A percentile compares a stretch with the other conserved stretches of the same genome.
Evolutionary conservation across 192 early-diverging fungal genomes (phyloP).

Genomic region (Backusella sp.): DNA sequence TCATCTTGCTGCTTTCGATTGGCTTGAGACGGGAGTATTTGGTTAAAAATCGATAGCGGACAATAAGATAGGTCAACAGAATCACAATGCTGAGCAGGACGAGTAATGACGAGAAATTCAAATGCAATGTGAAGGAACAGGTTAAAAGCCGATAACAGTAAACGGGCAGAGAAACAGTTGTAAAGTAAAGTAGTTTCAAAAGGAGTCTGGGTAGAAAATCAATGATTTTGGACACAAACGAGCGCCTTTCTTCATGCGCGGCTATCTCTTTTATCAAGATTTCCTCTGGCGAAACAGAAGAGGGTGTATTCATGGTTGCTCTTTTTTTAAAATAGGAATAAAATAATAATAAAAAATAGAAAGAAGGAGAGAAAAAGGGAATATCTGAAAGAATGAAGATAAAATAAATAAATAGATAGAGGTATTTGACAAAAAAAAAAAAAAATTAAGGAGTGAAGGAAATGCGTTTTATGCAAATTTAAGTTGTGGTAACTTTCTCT

Average conservation of each 20-base stretch:
- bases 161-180: conserved; percentile 51
- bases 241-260: not conserved
- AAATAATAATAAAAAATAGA: not conserved
- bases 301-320: not conserved
- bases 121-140: conserved; percentile 60
- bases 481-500: too few species aligned
- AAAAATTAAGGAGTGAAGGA: not conserved
- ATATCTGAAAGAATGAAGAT: not conserved
- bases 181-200: conserved; percentile 43
- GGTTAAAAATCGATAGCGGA: conserved; percentile 71
- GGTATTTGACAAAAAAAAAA: not conserved
- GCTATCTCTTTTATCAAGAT: not conserved
- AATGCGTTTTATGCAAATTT: not conserved
- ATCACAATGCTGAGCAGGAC: conserved; percentile 30
- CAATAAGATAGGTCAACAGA: conserved; percentile 48
- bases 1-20: conserved; percentile 36
- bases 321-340: not conserved
- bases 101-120: conserved; percentile 59
- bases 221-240: not conserved
- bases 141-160: conserved; percentile 52
- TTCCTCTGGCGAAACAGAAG: not conserved
- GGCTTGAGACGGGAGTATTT: conserved; percentile 73
- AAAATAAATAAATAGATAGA: not conserved
- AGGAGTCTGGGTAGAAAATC: conserved; percentile 32
- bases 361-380: not conserved